These are phyloP conservation scores for Mrakia frigida DNA, from an alignment of 768 basidiomycete species.

Conservation along the genomic window DNA sequence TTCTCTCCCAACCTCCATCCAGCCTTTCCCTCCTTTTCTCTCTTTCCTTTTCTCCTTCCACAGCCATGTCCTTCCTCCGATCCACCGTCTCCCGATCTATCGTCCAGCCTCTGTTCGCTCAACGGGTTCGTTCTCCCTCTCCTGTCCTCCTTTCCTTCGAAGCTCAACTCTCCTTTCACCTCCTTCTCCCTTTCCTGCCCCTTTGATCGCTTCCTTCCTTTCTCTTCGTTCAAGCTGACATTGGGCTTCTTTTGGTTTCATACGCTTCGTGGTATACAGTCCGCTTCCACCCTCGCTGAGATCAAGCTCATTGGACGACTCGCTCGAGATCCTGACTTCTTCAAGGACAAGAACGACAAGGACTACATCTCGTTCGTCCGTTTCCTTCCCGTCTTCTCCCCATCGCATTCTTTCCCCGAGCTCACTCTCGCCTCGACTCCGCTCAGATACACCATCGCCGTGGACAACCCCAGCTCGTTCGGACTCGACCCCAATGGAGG, in stretches of 20 bases:
- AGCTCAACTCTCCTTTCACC: not conserved
- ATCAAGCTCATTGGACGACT: conserved; percentile 7
- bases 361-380: not conserved
- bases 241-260: no score
- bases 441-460: conserved; percentile 4
- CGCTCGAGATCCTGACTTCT: not conserved
- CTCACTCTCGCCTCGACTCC: not conserved
- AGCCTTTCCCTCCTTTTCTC: not conserved
- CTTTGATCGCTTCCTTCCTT: not conserved
- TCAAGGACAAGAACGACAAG: not conserved
- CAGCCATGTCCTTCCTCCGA: not conserved
- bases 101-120: not conserved
- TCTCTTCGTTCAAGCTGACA: not conserved
- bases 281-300: not conserved
- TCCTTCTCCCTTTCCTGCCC: not conserved
- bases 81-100: not conserved
- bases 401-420: not conserved
- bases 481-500: not conserved
- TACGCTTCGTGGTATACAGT: not conserved
- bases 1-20: not conserved
- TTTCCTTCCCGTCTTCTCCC: not conserved
- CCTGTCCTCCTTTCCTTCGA: not conserved
- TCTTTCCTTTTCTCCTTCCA: not conserved
- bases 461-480: not conserved
- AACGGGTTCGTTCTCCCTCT: not conserved